Evolutionary conservation across 176 grass and related monocot species (phyloP), one percentile per base, ranked within the genome.

Genomic region (Oryza meyeriana): DNA sequence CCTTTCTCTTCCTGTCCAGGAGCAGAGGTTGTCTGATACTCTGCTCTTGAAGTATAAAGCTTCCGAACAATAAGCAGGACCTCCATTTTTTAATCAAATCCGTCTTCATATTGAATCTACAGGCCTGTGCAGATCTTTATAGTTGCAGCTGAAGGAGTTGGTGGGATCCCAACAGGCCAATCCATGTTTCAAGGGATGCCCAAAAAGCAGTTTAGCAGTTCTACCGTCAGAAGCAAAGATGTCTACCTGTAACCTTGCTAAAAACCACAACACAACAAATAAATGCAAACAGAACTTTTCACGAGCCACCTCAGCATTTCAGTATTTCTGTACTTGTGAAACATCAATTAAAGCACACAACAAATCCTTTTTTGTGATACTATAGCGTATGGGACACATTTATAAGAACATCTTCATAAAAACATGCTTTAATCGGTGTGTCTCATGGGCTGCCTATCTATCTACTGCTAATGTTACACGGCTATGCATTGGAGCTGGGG

Each of bases 191-290:
- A 32, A 69, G 33, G 69, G 33, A 63, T 14, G 8, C 17, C 16
- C 81, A 36, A 2, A 2, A 61, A 82, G 52, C n/a, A 68, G 67
- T 48, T 48, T 67, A 45, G 75, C 30, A 52, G 30, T 81, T 68
- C 36, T 16, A 64, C 31, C 31, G 69, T 76, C 87, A 85, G 33
- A 76, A 34, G 55, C 32, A 89, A 89, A 84, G 76, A 4, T 40
- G 62, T 8, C 76, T 64, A 52, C 41, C 40, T 89, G 75, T 84
- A 71, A 38, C 45, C 16, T 79, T 88, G n/a, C 17, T 69, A 70
- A 85, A 70, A 85, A 65, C 31, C 78, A 36, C 83, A 84, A 69
- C 6, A 3, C 65, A 32, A 4, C 40, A 63, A 69, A 75, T 63
- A 62, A 84, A 80, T 64, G 64, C 64, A 71, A 74, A 79, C 3